Percentiles rank a stretch among this genome's conserved stretches.
Evolutionary conservation across 192 early-diverging fungal genomes (phyloP).

Genomic region (Umbelopsis vinacea): DNA sequence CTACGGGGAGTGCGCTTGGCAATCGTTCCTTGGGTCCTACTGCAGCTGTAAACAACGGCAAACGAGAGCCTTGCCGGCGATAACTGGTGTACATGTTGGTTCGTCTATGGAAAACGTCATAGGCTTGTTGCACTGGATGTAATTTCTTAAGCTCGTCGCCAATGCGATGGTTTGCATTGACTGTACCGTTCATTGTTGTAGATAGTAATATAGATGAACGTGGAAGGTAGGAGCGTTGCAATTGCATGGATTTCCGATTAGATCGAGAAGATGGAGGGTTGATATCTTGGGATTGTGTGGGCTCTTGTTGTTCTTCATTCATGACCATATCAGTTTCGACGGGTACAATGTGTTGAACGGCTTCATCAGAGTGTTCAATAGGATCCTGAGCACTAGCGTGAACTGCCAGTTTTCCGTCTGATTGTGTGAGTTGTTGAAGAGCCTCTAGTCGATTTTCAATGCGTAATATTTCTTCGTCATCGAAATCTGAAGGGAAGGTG

Average conservation of each 20-base stretch:
- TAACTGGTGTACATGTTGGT: constrained; percentile 23
- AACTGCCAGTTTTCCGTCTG: neutral
- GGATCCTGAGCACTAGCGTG: no score
- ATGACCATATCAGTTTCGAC: no score
- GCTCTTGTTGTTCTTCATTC: no score
- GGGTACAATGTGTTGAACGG: no score
- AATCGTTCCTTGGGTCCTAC: neutral
- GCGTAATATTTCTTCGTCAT: constrained; percentile 1
- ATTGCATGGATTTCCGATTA: neutral
- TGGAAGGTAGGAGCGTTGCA: neutral
- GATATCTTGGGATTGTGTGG: neutral
- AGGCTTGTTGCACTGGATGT: constrained; percentile 10
- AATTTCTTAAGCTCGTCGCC: constrained; percentile 23
- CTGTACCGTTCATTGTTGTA: constrained; percentile 8
- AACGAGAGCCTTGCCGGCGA: constrained; percentile 40
- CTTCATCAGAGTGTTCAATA: no score
- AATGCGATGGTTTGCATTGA: constrained; percentile 16
- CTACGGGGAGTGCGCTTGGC: neutral
- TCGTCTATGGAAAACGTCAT: constrained; percentile 32
- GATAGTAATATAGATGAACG: constrained; percentile 32
- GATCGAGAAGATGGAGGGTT: neutral
- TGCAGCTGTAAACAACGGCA: constrained; percentile 29
- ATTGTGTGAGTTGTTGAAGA: neutral
- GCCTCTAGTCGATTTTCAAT: neutral
- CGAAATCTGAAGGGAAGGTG: neutral